A percentile compares a stretch with the other conserved stretches of the same genome.
phyloP scores from a whole-genome alignment of 345 rosid species.

The Litchi chinensis region DNA sequence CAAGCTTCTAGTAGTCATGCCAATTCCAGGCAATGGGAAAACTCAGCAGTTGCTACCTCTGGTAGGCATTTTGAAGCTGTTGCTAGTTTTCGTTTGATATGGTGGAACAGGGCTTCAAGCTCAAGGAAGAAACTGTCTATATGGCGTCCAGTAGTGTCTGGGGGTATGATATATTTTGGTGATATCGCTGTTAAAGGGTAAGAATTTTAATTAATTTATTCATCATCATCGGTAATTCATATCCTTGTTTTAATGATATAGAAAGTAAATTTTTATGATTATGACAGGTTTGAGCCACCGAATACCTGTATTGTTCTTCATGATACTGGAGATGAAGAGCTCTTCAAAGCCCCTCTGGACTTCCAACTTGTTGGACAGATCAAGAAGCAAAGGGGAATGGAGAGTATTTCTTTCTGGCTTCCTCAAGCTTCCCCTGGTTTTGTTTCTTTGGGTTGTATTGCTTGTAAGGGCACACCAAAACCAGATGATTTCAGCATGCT shows the following conservation, averaged over 20 bases:
- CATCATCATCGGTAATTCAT: background rate
- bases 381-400: slow-evolving; percentile 84
- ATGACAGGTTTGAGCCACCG: slow-evolving; percentile 82
- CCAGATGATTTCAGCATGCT: slow-evolving; percentile 56
- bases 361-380: slow-evolving; percentile 80
- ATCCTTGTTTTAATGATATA: slow-evolving; percentile 8
- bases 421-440: slow-evolving; percentile 96
- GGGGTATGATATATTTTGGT: slow-evolving; percentile 88
- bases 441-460: slow-evolving; percentile 91
- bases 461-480: slow-evolving; percentile 75
- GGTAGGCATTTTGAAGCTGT: slow-evolving; percentile 71
- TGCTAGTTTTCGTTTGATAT: slow-evolving; percentile 79
- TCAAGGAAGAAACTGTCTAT: slow-evolving; percentile 77
- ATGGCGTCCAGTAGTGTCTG: slow-evolving; percentile 86
- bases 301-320: slow-evolving; percentile 77
- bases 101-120: slow-evolving; percentile 82
- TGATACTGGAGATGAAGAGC: slow-evolving; percentile 67
- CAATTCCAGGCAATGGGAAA: slow-evolving; percentile 35
- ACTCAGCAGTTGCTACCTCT: slow-evolving; percentile 45
- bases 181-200: slow-evolving; percentile 97
- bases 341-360: slow-evolving; percentile 63
- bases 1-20: slow-evolving; percentile 39
- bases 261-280: slow-evolving; percentile 17
- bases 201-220: slow-evolving; percentile 19
- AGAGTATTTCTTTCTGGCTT: slow-evolving; percentile 85